Percentiles rank a stretch among this genome's conserved stretches.
These are phyloP conservation scores for Backusella australiensis DNA, from an alignment of 192 early-diverging fungal species.

Conservation along the genomic window DNA sequence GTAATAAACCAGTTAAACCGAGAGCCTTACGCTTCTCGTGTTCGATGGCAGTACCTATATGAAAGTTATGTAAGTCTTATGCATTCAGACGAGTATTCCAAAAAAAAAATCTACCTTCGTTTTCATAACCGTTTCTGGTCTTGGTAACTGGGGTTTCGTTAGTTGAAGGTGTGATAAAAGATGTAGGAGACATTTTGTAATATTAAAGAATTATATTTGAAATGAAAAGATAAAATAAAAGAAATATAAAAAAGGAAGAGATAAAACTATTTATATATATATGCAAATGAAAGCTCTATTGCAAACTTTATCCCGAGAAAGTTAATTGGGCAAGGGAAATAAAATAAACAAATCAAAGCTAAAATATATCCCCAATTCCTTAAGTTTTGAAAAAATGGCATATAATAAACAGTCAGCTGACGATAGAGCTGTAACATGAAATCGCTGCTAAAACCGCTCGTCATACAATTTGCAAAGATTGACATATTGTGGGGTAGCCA, in stretches of 20 bases:
- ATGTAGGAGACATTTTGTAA: neutral
- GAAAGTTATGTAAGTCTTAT: neutral
- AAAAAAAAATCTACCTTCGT: neutral
- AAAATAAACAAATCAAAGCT: neutral
- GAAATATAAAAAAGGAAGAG: neutral
- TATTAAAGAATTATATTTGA: neutral
- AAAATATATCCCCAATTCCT: neutral
- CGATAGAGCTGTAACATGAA: neutral
- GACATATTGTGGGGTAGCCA: neutral
- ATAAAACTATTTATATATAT: neutral
- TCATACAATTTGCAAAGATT: neutral
- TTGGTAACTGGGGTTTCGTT: neutral
- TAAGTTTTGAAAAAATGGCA: neutral
- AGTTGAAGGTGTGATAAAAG: neutral
- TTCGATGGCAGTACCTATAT: slow-evolving; percentile 60
- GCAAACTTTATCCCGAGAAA: slow-evolving; percentile 1
- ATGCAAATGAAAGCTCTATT: neutral
- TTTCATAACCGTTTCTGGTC: neutral
- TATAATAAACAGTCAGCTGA: neutral
- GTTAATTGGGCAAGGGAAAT: neutral
- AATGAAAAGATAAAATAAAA: neutral
- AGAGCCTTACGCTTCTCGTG: slow-evolving; percentile 52
- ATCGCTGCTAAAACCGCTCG: neutral
- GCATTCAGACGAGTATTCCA: neutral
- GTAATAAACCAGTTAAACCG: slow-evolving; percentile 68